phyloP scores from a whole-genome alignment of 2,329 filamentous ascomycete genomes.

The Hypoxylon sp. region DNA sequence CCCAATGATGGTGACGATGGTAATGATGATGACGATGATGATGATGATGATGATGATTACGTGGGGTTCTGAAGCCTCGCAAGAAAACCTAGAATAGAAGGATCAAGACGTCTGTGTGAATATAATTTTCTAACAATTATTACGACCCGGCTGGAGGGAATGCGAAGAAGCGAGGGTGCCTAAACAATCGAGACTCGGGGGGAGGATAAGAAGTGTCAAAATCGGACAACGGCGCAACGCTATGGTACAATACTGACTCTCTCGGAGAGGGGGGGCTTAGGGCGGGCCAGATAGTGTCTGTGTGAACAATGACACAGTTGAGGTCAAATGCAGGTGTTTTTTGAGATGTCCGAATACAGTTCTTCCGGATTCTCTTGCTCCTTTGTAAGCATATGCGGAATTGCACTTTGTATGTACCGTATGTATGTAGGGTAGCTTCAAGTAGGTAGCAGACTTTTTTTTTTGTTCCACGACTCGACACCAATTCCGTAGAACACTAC shows the following conservation, averaged over 20 bases:
- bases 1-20: too few relatives aligned
- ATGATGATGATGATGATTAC: constrained; percentile 7
- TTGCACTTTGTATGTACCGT: not conserved
- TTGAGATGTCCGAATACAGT: not conserved
- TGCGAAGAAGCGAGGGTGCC: constrained; percentile 34
- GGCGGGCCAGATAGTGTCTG: not conserved
- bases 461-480: constrained; percentile 47
- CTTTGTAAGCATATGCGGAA: constrained; percentile 21
- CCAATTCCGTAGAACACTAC: not conserved
- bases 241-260: constrained; percentile 9
- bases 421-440: constrained; percentile 1
- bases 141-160: constrained; percentile 12
- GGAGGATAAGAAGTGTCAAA: too few relatives aligned
- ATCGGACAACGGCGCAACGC: constrained; percentile 1
- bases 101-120: constrained; percentile 8
- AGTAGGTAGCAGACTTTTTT: constrained; percentile 68
- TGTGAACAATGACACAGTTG: not conserved
- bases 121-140: constrained; percentile 4
- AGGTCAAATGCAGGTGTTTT: not conserved
- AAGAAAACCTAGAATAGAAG: not conserved
- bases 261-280: constrained; percentile 2
- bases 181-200: constrained; percentile 23
- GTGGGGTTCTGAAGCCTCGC: not conserved
- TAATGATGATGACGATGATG: too few relatives aligned
- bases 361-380: constrained; percentile 16